A percentile compares a stretch with the other conserved stretches of the same genome.
phyloP scores from a whole-genome alignment of 2,329 filamentous ascomycete genomes.

The Fusarium liriodendri region DNA sequence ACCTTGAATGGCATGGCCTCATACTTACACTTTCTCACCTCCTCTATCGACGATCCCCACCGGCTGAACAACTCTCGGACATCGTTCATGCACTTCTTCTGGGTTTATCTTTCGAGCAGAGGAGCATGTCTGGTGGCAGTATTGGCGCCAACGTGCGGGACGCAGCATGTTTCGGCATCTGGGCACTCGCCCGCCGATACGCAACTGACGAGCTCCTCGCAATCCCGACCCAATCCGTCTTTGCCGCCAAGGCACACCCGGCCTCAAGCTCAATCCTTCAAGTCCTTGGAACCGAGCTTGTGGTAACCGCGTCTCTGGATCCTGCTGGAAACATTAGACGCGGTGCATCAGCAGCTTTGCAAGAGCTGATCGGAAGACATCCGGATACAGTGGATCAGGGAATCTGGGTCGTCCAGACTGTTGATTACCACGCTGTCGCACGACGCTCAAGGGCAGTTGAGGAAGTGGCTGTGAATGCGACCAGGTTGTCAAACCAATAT shows the following conservation, averaged over 20 bases:
- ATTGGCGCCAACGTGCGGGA: conserved; percentile 92
- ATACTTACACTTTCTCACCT: conserved; percentile 89
- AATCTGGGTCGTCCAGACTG: conserved; percentile 86
- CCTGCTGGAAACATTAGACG: conserved; percentile 93
- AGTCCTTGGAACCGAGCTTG: conserved; percentile 81
- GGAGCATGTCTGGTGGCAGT: conserved; percentile 84
- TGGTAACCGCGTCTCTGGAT: conserved; percentile 86
- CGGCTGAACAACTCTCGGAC: conserved; percentile 74
- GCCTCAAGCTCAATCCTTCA: conserved; percentile 70
- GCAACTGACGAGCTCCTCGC: conserved; percentile 79
- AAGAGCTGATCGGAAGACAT: conserved; percentile 93
- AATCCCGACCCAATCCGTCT: conserved; percentile 63
- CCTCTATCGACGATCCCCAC: conserved; percentile 85
- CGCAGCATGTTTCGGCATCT: conserved; percentile 95
- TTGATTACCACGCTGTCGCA: conserved; percentile 94
- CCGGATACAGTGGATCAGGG: conserved; percentile 85
- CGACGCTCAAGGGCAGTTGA: conserved; percentile 85
- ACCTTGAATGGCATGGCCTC: conserved; percentile 91
- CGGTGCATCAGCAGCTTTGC: conserved; percentile 91
- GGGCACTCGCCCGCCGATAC: conserved; percentile 91
- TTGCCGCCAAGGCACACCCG: conserved; percentile 53
- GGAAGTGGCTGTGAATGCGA: conserved; percentile 77
- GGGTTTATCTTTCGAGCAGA: conserved; percentile 89
- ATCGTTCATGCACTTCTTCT: conserved; percentile 82
- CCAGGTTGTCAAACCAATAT: conserved; percentile 74